Percentiles rank a stretch among this genome's conserved stretches.
Conservation (phyloP, 2,329 filamentous ascomycete species). For the Fusarium poae region DNA sequence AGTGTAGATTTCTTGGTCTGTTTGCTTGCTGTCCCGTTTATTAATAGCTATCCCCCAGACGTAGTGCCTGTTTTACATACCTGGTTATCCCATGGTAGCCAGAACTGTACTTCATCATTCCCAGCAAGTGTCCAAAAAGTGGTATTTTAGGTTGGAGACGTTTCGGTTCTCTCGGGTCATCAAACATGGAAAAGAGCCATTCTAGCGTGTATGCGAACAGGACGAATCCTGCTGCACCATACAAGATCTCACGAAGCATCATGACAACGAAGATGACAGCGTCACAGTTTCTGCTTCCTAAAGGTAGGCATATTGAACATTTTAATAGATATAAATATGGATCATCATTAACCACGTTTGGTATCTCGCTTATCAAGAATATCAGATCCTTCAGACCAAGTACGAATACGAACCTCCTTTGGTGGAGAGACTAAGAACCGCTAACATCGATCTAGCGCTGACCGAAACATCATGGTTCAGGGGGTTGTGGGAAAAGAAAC, state of each 20-base stretch:
- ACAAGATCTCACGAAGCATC: slow-evolving; percentile 37
- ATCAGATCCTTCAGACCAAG: not conserved
- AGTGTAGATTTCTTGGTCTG: slow-evolving; percentile 48
- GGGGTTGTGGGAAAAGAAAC: not conserved
- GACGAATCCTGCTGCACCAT: slow-evolving; percentile 17
- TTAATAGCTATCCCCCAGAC: not conserved
- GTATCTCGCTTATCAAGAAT: slow-evolving; percentile 5
- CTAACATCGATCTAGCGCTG: slow-evolving; percentile 1
- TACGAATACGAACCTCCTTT: slow-evolving; percentile 30
- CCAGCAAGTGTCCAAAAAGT: slow-evolving; percentile 38
- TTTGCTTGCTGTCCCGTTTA: slow-evolving; percentile 2
- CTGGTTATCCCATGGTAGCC: slow-evolving; percentile 36
- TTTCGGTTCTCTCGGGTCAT: slow-evolving; percentile 39
- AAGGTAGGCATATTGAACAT: not conserved
- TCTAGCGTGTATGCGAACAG: slow-evolving; percentile 37
- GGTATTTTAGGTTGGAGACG: slow-evolving; percentile 33
- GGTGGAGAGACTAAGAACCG: slow-evolving; percentile 1
- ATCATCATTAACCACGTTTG: not conserved
- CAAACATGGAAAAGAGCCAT: slow-evolving; percentile 34
- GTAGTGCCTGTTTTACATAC: not conserved
- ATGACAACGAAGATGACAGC: not conserved
- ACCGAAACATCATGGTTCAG: not conserved
- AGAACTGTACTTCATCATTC: slow-evolving; percentile 32
- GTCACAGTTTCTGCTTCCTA: not conserved
- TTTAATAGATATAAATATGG: not conserved